Conservation (phyloP, 192 early-diverging fungal genomes). For the Entomortierella lignicola region DNA sequence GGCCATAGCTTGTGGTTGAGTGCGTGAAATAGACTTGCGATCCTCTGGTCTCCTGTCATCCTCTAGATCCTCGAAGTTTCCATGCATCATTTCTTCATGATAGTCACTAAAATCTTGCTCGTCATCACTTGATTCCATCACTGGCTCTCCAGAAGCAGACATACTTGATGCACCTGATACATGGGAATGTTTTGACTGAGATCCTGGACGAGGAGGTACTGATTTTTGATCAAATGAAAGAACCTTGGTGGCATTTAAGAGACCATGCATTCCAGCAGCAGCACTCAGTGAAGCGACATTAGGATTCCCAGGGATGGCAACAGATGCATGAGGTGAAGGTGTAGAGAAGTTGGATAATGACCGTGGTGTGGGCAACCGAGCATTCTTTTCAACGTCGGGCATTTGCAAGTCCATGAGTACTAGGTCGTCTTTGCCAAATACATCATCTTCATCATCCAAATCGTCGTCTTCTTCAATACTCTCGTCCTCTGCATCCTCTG, state of each 20-base stretch:
- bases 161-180: background rate
- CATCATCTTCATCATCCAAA: constrained; percentile 43
- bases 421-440: constrained; percentile 52
- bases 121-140: constrained; percentile 52
- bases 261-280: constrained; percentile 43
- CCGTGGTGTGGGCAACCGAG: constrained; percentile 20
- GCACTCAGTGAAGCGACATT: background rate
- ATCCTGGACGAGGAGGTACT: constrained; percentile 19
- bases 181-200: constrained; percentile 8
- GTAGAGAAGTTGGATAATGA: constrained; percentile 37
- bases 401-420: constrained; percentile 52
- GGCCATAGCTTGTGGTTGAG: constrained; percentile 36
- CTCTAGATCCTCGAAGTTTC: constrained; percentile 56
- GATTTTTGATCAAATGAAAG: constrained; percentile 45
- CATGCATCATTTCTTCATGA: constrained; percentile 70
- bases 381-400: constrained; percentile 40
- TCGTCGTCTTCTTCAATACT: constrained; percentile 48
- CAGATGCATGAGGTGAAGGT: constrained; percentile 21
- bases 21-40: constrained; percentile 4
- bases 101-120: constrained; percentile 65
- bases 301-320: constrained; percentile 1
- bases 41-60: constrained; percentile 25
- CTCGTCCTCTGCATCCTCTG: constrained; percentile 47
- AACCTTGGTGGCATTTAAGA: constrained; percentile 47
- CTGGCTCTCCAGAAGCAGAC: background rate